Evolutionary conservation across 345 rosid genomes (phyloP).

Genomic region (Barbarea vulgaris): DNA sequence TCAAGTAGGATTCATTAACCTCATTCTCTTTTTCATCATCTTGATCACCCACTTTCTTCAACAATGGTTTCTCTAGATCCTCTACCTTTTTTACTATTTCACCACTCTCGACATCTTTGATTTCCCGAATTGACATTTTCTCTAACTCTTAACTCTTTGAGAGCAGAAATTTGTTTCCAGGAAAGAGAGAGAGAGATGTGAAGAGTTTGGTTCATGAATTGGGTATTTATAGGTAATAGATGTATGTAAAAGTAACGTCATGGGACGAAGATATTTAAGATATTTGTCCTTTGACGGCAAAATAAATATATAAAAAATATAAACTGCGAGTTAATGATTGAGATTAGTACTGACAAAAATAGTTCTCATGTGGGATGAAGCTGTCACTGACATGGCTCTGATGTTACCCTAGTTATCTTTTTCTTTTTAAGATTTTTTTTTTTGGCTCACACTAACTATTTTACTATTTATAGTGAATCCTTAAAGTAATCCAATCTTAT

Average conservation of each 20-base stretch:
- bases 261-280: conserved; percentile 38
- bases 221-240: conserved; percentile 36
- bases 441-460: not conserved
- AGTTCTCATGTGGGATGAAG: conserved; percentile 35
- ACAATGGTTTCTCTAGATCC: conserved; percentile 52
- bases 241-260: conserved; percentile 1
- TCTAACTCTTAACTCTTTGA: conserved; percentile 1
- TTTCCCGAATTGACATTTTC: conserved; percentile 50
- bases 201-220: not conserved
- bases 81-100: conserved; percentile 41
- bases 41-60: conserved; percentile 15
- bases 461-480: not conserved
- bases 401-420: not conserved
- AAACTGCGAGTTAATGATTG: conserved; percentile 6
- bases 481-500: not conserved
- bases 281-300: conserved; percentile 42
- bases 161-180: not conserved
- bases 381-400: conserved; percentile 36
- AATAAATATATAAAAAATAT: not conserved
- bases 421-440: not conserved
- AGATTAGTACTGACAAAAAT: conserved; percentile 22
- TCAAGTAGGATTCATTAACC: conserved; percentile 49
- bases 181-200: conserved; percentile 23
- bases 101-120: conserved; percentile 55
- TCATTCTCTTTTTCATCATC: conserved; percentile 35